Evolutionary conservation across 345 rosid genomes (phyloP).

Genomic region (Brassica napus): DNA sequence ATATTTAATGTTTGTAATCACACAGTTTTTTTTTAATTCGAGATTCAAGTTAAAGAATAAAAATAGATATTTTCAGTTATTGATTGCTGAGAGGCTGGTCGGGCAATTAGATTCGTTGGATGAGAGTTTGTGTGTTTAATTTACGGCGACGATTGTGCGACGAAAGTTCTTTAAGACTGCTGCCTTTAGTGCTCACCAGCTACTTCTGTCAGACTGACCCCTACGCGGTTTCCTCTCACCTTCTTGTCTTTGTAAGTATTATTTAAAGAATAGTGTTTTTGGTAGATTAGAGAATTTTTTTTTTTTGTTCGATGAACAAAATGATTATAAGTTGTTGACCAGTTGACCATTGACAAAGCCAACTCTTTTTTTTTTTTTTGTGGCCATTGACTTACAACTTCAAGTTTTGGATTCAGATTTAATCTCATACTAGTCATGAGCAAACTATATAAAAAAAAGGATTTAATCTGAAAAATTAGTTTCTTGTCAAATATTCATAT

Average conservation of each 20-base stretch:
- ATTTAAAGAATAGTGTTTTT: neutral
- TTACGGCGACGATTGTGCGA: constrained; percentile 19
- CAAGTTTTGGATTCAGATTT: neutral
- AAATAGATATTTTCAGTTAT: neutral
- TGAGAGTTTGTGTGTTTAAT: neutral
- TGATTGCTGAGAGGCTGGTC: constrained; percentile 17
- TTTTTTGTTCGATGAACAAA: neutral
- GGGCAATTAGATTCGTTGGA: constrained; percentile 31
- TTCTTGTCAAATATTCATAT: neutral
- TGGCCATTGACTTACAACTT: neutral
- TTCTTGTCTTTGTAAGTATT: constrained; percentile 16
- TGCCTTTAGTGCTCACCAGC: constrained; percentile 30
- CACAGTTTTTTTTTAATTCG: neutral
- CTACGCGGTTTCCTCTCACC: constrained; percentile 24
- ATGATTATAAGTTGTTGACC: neutral
- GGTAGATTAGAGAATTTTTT: neutral
- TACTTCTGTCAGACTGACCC: constrained; percentile 9
- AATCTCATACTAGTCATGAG: neutral
- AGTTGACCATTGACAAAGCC: neutral
- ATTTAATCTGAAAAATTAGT: neutral
- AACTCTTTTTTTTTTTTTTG: neutral
- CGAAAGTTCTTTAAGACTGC: constrained; percentile 23
- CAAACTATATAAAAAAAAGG: neutral
- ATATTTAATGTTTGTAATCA: neutral
- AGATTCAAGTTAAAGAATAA: constrained; percentile 11